These are phyloP conservation scores for Cercospora zeina DNA, from an alignment of 2,329 filamentous ascomycete genomes.

Conservation along the genomic window DNA sequence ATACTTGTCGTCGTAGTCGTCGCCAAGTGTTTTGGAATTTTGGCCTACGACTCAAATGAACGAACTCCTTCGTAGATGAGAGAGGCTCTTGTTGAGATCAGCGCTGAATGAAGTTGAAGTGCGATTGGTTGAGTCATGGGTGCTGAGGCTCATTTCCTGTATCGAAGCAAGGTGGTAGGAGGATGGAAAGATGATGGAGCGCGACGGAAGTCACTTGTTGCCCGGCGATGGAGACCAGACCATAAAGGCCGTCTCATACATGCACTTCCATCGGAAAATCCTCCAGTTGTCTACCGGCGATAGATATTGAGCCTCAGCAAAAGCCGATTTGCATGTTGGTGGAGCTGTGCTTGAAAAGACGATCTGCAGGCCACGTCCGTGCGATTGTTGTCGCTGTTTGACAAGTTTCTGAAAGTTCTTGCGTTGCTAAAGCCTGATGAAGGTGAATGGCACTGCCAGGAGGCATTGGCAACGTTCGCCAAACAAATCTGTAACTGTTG, in stretches of 20 bases:
- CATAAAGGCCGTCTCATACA: background rate
- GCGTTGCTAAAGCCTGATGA: background rate
- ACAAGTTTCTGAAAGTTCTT: background rate
- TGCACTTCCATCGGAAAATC: background rate
- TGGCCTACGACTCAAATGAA: no score
- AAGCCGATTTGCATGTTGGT: background rate
- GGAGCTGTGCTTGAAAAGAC: background rate
- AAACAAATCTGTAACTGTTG: background rate
- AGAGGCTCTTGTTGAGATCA: background rate
- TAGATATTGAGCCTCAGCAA: background rate
- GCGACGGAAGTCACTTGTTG: background rate
- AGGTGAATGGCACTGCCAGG: background rate
- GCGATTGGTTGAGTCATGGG: background rate
- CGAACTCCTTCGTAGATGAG: no score
- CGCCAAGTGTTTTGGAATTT: no score
- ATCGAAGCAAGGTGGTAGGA: background rate
- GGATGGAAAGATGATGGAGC: no score
- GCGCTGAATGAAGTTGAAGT: background rate
- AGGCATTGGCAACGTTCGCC: background rate
- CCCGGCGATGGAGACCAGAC: no score
- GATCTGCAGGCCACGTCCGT: background rate
- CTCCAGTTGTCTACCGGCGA: background rate
- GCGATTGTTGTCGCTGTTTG: background rate
- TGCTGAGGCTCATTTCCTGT: background rate
- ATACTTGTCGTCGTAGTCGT: no score